A percentile compares a stretch with the other conserved stretches of the same genome.
Conservation (phyloP, 768 basidiomycete species). For the Trametes villosa region DNA sequence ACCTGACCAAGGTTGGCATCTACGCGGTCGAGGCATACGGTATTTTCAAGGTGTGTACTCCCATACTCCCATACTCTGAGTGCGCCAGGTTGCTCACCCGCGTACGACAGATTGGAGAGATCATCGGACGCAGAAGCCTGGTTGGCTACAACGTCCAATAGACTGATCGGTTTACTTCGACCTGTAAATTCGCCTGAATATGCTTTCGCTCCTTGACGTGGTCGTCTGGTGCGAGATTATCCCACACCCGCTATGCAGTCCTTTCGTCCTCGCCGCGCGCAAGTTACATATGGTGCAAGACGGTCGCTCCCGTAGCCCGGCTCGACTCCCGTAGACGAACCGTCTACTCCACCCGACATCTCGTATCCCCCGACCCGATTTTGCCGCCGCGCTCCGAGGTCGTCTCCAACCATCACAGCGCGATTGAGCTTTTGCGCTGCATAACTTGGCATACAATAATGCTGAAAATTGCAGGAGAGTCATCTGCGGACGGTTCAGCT, state of each 20-base stretch:
- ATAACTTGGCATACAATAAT: too few relatives aligned
- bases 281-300: too few relatives aligned
- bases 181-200: slow-evolving; percentile 14
- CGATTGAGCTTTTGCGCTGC: too few relatives aligned
- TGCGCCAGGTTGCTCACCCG: background rate
- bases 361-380: too few relatives aligned
- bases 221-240: background rate
- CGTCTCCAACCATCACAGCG: too few relatives aligned
- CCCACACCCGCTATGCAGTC: background rate
- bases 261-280: too few relatives aligned
- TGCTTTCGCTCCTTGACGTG: slow-evolving; percentile 3
- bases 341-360: too few relatives aligned
- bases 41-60: slow-evolving; percentile 83
- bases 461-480: too few relatives aligned
- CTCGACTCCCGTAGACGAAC: too few relatives aligned
- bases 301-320: too few relatives aligned
- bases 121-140: slow-evolving; percentile 77
- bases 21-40: slow-evolving; percentile 89
- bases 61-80: background rate
- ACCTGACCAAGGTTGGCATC: slow-evolving; percentile 67
- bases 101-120: slow-evolving; percentile 76
- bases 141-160: slow-evolving; percentile 73
- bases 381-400: too few relatives aligned
- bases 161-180: background rate
- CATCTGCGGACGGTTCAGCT: too few relatives aligned